These are phyloP conservation scores for Symmetrospora coprosmae DNA, from an alignment of 768 basidiomycete species.

Conservation along the genomic window DNA sequence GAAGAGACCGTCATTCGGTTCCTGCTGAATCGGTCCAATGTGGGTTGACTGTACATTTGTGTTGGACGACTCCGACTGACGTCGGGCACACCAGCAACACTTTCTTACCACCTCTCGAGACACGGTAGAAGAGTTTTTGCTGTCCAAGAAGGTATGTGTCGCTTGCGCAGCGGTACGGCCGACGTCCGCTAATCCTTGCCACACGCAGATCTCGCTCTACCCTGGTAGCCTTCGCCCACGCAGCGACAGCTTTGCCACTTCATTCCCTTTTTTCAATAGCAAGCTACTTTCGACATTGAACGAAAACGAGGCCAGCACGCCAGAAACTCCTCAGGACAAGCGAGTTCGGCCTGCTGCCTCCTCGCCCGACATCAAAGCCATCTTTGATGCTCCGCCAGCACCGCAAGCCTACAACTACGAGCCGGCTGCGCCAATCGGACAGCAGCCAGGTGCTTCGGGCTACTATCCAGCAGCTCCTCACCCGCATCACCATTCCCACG, in stretches of 20 bases:
- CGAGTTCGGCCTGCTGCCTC: constrained; percentile 64
- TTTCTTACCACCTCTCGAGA: constrained; percentile 78
- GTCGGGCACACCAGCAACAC: too few relatives aligned
- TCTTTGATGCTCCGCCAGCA: constrained; percentile 57
- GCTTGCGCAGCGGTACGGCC: too few relatives aligned
- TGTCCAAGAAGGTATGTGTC: constrained; percentile 67
- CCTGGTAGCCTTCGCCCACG: constrained; percentile 49
- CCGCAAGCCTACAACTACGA: constrained; percentile 11
- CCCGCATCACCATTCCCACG: too few relatives aligned
- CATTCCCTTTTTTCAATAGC: constrained; percentile 91
- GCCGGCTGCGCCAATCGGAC: too few relatives aligned
- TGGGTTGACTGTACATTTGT: constrained; percentile 38
- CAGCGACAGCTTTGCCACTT: constrained; percentile 83
- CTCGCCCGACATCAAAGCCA: constrained; percentile 83
- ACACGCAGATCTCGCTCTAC: constrained; percentile 33
- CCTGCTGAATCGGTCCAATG: constrained; percentile 84
- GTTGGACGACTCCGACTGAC: too few relatives aligned
- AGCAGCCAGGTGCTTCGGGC: too few relatives aligned
- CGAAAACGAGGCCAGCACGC: constrained; percentile 39
- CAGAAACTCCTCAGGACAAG: background rate
- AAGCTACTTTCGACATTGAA: constrained; percentile 71
- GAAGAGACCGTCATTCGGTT: constrained; percentile 85
- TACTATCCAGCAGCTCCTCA: too few relatives aligned
- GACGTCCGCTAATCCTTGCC: too few relatives aligned
- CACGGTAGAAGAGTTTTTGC: constrained; percentile 78